Conservation (phyloP, 768 basidiomycete species). For the Pleurotus tuber-regium region DNA sequence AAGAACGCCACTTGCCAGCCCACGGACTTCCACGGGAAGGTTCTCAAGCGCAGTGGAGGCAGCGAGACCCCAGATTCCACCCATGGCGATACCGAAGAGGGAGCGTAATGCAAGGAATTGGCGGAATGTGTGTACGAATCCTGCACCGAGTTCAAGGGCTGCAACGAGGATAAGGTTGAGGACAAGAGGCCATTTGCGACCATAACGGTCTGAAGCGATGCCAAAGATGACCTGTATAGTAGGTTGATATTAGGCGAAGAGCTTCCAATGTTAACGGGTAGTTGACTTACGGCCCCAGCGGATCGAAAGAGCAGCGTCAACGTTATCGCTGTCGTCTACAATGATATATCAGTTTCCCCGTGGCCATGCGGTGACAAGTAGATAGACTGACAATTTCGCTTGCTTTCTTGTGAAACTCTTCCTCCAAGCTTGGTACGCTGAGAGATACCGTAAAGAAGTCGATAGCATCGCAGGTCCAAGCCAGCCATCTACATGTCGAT, state of each 20-base stretch:
- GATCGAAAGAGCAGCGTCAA: slow-evolving; percentile 92
- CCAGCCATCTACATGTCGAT: slow-evolving; percentile 56
- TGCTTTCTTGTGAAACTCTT: slow-evolving; percentile 44
- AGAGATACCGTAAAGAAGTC: slow-evolving; percentile 83
- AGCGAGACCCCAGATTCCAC: slow-evolving; percentile 86
- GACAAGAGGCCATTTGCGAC: slow-evolving; percentile 92
- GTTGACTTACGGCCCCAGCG: slow-evolving; percentile 59
- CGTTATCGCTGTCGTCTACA: slow-evolving; percentile 78
- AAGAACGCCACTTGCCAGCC: slow-evolving; percentile 78
- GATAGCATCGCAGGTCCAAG: slow-evolving; percentile 85
- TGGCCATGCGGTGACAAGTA: neutral
- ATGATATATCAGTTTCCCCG: neutral
- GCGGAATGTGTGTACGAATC: slow-evolving; percentile 73
- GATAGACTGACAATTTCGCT: slow-evolving; percentile 36
- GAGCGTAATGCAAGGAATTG: slow-evolving; percentile 82
- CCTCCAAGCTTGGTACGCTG: slow-evolving; percentile 42
- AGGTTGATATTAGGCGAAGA: slow-evolving; percentile 16
- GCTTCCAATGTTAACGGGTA: slow-evolving; percentile 15
- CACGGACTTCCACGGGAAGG: slow-evolving; percentile 83
- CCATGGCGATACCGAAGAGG: slow-evolving; percentile 87
- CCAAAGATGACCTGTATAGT: slow-evolving; percentile 74
- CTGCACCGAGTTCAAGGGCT: slow-evolving; percentile 72
- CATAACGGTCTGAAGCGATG: slow-evolving; percentile 82
- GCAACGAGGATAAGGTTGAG: slow-evolving; percentile 69
- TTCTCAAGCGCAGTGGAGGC: slow-evolving; percentile 85